These are phyloP conservation scores for Blastobotrys aristatus DNA, from an alignment of 1,139 yeast genomes.

Conservation along the genomic window DNA sequence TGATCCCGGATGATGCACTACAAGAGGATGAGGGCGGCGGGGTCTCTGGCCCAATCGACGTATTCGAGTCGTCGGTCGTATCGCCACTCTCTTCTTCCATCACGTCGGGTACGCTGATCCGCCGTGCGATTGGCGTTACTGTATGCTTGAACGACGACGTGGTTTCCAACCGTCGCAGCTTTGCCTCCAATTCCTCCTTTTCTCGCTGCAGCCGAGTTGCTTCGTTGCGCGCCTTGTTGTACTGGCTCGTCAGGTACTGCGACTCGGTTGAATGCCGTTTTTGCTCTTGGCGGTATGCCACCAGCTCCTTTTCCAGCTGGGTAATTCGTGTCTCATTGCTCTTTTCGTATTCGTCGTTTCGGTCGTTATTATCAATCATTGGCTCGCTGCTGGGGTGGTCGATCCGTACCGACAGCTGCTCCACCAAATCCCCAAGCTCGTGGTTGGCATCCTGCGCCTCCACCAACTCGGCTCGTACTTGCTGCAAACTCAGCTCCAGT, in stretches of 20 bases:
- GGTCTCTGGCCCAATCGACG: constrained; percentile 11
- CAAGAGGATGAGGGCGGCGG: too few relatives aligned
- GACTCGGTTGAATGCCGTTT: constrained; percentile 22
- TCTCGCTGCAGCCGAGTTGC: constrained; percentile 15
- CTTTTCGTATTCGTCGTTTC: neutral
- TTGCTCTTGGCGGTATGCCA: constrained; percentile 22
- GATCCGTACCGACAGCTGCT: constrained; percentile 15
- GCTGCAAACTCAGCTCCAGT: constrained; percentile 13
- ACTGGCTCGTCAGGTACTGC: constrained; percentile 25
- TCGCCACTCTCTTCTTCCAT: constrained; percentile 5
- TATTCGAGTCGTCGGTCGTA: neutral
- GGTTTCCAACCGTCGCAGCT: constrained; percentile 9
- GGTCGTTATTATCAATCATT: neutral
- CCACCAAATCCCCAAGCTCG: constrained; percentile 16
- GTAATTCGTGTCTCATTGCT: constrained; percentile 9
- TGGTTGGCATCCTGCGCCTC: constrained; percentile 16
- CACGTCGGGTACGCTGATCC: constrained; percentile 7
- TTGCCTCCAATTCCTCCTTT: constrained; percentile 15
- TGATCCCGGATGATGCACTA: neutral
- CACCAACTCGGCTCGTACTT: constrained; percentile 13
- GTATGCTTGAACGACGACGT: neutral
- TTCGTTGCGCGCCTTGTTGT: constrained; percentile 23
- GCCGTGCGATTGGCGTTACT: constrained; percentile 1
- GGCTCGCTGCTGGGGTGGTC: neutral
- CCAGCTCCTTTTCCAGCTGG: constrained; percentile 18